These are phyloP conservation scores for Colletotrichum horii DNA, from an alignment of 2,329 filamentous ascomycete genomes.

Conservation along the genomic window DNA sequence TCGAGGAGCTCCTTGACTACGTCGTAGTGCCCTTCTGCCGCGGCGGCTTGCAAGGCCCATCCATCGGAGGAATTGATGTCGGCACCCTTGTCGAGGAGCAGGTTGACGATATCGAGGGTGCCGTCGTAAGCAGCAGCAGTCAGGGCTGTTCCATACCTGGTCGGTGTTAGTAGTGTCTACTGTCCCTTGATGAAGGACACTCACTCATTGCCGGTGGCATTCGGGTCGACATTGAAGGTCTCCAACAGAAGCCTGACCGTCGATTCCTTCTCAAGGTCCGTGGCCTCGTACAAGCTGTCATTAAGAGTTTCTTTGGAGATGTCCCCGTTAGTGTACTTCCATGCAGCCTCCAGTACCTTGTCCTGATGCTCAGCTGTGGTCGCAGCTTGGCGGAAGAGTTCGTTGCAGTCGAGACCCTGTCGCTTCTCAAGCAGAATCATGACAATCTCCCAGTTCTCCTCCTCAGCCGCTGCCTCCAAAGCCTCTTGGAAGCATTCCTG, in stretches of 20 bases:
- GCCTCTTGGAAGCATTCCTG: constrained; percentile 36
- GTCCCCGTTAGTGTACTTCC: constrained; percentile 38
- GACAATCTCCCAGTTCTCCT: constrained; percentile 43
- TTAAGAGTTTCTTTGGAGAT: constrained; percentile 36
- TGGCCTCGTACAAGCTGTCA: constrained; percentile 41
- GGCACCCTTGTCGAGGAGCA: constrained; percentile 18
- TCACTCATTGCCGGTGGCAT: constrained; percentile 43
- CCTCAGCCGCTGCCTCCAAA: constrained; percentile 33
- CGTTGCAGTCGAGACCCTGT: constrained; percentile 37
- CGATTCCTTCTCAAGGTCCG: constrained; percentile 40
- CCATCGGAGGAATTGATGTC: constrained; percentile 35
- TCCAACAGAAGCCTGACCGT: constrained; percentile 40
- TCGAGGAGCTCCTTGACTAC: constrained; percentile 39
- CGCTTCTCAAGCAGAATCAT: constrained; percentile 37
- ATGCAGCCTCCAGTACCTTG: constrained; percentile 38
- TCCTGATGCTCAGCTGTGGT: constrained; percentile 37
- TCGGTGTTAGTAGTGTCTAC: not conserved
- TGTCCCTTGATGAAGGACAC: not conserved
- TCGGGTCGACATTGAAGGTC: constrained; percentile 38
- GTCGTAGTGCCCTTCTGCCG: constrained; percentile 36
- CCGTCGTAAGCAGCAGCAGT: constrained; percentile 45
- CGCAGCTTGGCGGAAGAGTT: constrained; percentile 36
- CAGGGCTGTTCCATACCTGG: constrained; percentile 38
- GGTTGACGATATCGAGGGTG: constrained; percentile 25
- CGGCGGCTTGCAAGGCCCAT: constrained; percentile 43